Evolutionary conservation across 768 basidiomycete genomes (phyloP).

Genomic region (Leccinum pellstonianum): DNA sequence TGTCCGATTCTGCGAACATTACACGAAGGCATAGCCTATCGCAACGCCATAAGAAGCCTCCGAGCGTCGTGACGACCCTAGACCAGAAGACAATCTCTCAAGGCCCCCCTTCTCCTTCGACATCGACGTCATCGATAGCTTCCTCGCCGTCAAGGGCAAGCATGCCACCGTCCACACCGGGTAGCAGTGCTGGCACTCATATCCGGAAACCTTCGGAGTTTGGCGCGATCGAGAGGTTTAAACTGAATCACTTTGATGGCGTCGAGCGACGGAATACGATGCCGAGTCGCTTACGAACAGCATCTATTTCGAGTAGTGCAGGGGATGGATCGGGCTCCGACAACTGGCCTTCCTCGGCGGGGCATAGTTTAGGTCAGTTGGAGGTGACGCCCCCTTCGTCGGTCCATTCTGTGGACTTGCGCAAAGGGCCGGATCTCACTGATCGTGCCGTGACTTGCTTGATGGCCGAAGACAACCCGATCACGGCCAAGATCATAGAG

Average conservation of each 20-base stretch:
- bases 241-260: slow-evolving; percentile 74
- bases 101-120: slow-evolving; percentile 90
- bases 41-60: slow-evolving; percentile 74
- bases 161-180: slow-evolving; percentile 69
- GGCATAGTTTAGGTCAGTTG: slow-evolving; percentile 51
- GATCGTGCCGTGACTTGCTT: slow-evolving; percentile 92
- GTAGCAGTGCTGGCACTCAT: slow-evolving; percentile 54
- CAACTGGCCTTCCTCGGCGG: slow-evolving; percentile 60
- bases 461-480: slow-evolving; percentile 96
- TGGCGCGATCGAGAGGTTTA: slow-evolving; percentile 86
- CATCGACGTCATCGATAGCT: slow-evolving; percentile 86
- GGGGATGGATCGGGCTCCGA: slow-evolving; percentile 81
- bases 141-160: slow-evolving; percentile 84
- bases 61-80: slow-evolving; percentile 69
- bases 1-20: slow-evolving; percentile 58
- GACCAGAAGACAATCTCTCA: slow-evolving; percentile 62
- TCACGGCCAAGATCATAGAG: slow-evolving; percentile 96
- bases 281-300: slow-evolving; percentile 84
- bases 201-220: slow-evolving; percentile 86
- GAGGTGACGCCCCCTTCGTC: slow-evolving; percentile 77
- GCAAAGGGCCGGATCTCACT: slow-evolving; percentile 70
- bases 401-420: slow-evolving; percentile 80
- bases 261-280: slow-evolving; percentile 78
- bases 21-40: slow-evolving; percentile 80
- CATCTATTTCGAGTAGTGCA: slow-evolving; percentile 79